Base-by-base conservation (phyloP, 83 land plant genomes). In the Diphasiastrum complanatum region DNA sequence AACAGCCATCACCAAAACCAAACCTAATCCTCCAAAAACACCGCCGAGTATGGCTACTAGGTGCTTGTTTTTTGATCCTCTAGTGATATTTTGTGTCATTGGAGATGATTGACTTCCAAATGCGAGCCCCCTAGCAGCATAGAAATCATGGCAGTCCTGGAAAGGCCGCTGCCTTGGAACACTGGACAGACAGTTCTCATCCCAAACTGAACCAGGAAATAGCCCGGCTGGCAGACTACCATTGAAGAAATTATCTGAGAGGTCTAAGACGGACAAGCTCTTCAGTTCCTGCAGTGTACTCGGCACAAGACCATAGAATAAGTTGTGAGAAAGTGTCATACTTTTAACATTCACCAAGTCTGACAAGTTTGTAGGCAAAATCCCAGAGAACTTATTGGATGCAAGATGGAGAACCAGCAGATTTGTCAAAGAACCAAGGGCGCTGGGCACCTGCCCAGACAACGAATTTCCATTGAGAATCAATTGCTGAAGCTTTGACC, bases 271-370 rank as follows among this genome's bases (percentile, higher is more conserved):
- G 33, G 32, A n/a, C 1, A 63, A 5, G 27, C 24, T 49, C n/a
- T 6, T 1, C 10, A 63, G 37, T 3, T 43, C 31, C 22, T 69
- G 27, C 5, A 63, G 59, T 38, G 36, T 35, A 16, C 33, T 27
- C 0, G 45, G 51, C 5, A 70, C n/a, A 0, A 33, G 61, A 2
- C 74, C 68, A 4, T 63, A 70, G 0, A 70, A 33, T 37, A 75
- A 85, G 63, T 92, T 92, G 8, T 63, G 64, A 1, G 95, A 77
- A 5, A 88, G 33, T 61, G 87, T 85, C 14, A 83, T 10, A 18
- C 45, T 52, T 2, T 65, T 54, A 29, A 79, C 73, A 25, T 70
- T 51, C 18, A 12, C 1, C 19, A 53, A 49, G 51, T 35, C 32
- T 37, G 2, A 18, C 14, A 79, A 54, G 5, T 61, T 47, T n/a